Evolutionary conservation across 129 eudicot genomes (phyloP).

Genomic region (Centrapalus pauciflorus): DNA sequence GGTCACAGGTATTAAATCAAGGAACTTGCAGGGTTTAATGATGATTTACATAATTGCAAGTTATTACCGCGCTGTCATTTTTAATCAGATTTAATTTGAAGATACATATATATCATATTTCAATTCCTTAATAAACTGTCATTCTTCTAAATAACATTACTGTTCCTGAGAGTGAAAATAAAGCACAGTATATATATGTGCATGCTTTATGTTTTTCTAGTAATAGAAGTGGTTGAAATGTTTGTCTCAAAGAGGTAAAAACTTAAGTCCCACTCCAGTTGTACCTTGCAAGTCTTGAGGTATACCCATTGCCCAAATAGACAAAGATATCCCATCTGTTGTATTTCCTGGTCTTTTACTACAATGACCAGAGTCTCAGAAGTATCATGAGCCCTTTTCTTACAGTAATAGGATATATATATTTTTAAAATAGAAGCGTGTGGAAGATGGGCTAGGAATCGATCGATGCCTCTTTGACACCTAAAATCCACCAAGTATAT

Average conservation of each 20-base stretch:
- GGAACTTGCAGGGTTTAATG: background rate
- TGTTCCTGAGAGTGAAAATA: background rate
- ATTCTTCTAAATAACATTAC: background rate
- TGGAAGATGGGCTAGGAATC: background rate
- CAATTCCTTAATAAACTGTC: background rate
- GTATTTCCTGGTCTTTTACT: conserved; percentile 30
- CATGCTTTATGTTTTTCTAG: conserved; percentile 14
- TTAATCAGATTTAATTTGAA: background rate
- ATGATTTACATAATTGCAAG: background rate
- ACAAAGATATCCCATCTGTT: conserved; percentile 60
- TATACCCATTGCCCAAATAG: conserved; percentile 68
- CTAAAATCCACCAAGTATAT: conserved; percentile 25
- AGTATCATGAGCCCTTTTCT: conserved; percentile 10
- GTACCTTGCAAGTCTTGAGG: conserved; percentile 36
- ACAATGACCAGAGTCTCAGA: conserved; percentile 14
- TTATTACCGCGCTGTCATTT: background rate
- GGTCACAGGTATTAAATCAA: background rate
- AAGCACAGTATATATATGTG: conserved; percentile 15
- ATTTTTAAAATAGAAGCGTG: conserved; percentile 17
- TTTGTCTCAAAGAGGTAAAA: conserved; percentile 46
- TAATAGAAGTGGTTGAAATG: conserved; percentile 44
- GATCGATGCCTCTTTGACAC: conserved; percentile 33
- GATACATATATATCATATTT: background rate
- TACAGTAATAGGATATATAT: conserved; percentile 3
- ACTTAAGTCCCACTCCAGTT: conserved; percentile 67